phyloP scores from a whole-genome alignment of 768 basidiomycete genomes.

The Tylopilus sp. region DNA sequence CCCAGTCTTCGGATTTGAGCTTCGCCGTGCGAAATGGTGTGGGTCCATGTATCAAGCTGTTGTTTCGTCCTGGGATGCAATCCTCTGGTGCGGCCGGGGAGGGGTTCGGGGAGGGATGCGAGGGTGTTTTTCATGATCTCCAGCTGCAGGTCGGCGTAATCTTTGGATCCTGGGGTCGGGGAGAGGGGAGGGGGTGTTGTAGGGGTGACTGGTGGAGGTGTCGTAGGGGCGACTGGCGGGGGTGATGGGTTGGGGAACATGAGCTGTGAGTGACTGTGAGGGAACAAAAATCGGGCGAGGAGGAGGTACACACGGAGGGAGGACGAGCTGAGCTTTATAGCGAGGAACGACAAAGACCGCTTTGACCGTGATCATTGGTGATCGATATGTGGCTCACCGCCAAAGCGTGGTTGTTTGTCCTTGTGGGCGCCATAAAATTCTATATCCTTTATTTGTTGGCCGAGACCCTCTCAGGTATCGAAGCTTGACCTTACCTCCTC shows the following conservation, averaged over 20 bases:
- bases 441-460: constrained; percentile 30
- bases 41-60: constrained; percentile 12
- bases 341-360: constrained; percentile 24
- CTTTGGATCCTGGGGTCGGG: constrained; percentile 19
- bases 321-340: constrained; percentile 24
- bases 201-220: too few relatives aligned
- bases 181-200: not conserved
- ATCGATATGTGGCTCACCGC: constrained; percentile 32
- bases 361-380: constrained; percentile 27
- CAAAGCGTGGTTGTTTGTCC: constrained; percentile 43
- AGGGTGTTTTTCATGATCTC: constrained; percentile 20
- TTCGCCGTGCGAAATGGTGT: constrained; percentile 17
- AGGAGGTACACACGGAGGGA: constrained; percentile 4
- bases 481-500: not conserved
- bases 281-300: not conserved
- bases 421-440: constrained; percentile 37
- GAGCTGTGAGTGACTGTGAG: constrained; percentile 3
- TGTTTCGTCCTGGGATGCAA: constrained; percentile 2
- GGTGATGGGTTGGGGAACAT: constrained; percentile 18
- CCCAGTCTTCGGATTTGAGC: constrained; percentile 20
- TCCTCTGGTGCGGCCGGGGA: not conserved
- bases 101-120: constrained; percentile 18
- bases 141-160: constrained; percentile 15
- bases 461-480: constrained; percentile 16
- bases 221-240: constrained; percentile 8